Evolutionary conservation across 169 alveolate species (phyloP).

Genomic region (Ichthyophthirius multifiliis): DNA sequence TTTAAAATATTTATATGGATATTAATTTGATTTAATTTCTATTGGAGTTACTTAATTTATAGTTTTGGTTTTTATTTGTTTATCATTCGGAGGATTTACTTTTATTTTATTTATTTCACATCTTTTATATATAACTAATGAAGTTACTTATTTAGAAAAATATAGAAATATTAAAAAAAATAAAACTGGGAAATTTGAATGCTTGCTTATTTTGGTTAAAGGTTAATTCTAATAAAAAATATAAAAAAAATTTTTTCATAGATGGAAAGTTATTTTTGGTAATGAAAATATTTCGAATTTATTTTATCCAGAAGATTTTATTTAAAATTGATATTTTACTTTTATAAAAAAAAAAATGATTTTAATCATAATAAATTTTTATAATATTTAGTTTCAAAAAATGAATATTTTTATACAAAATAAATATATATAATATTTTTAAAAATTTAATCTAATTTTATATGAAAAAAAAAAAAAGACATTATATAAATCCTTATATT

Average conservation of each 20-base stretch:
- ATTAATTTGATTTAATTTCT: neutral
- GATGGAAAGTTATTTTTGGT: neutral
- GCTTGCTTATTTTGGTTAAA: neutral
- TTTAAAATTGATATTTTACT: too few relatives aligned
- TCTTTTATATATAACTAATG: neutral
- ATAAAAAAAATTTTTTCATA: neutral
- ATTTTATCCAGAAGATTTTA: conserved; percentile 1
- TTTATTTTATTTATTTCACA: neutral
- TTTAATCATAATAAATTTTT: too few relatives aligned
- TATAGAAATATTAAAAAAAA: neutral
- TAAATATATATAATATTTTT: too few relatives aligned
- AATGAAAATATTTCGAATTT: neutral
- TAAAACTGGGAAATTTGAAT: neutral
- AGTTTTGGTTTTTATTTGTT: neutral
- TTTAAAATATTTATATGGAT: neutral
- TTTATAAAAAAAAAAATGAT: too few relatives aligned
- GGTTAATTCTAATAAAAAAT: neutral
- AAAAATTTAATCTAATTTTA: too few relatives aligned
- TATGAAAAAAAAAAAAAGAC: too few relatives aligned
- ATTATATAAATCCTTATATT: too few relatives aligned
- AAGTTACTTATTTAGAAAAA: neutral
- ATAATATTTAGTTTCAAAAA: too few relatives aligned
- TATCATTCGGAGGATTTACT: neutral
- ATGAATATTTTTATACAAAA: too few relatives aligned
- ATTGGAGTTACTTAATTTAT: neutral